A percentile compares a stretch with the other conserved stretches of the same genome.
Evolutionary conservation across 805 yeast species (phyloP).

Genomic region (Kodamaea jinghongensis): DNA sequence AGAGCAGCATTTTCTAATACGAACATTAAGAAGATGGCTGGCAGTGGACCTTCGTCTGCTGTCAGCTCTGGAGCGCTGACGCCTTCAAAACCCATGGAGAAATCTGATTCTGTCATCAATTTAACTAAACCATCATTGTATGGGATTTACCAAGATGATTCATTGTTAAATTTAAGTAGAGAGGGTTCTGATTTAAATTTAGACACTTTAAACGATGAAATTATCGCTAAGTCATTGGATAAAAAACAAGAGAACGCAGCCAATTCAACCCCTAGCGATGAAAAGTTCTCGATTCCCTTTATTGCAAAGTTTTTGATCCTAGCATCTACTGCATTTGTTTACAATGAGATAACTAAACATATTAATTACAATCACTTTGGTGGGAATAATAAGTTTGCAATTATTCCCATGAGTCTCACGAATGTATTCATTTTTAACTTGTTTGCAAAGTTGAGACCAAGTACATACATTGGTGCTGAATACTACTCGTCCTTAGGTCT

Average conservation of each 20-base stretch:
- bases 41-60: conserved; percentile 6
- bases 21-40: conserved; percentile 14
- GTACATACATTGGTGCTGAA: conserved; percentile 8
- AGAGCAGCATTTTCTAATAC: conserved; percentile 19
- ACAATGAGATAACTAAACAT: conserved; percentile 51
- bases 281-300: conserved; percentile 1
- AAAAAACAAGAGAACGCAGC: background rate
- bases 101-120: conserved; percentile 43
- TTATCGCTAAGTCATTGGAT: conserved; percentile 2
- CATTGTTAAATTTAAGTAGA: conserved; percentile 32
- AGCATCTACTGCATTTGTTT: conserved; percentile 46
- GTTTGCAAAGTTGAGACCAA: conserved; percentile 13
- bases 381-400: conserved; percentile 34
- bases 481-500: conserved; percentile 3
- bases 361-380: conserved; percentile 50
- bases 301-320: conserved; percentile 23
- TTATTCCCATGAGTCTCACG: conserved; percentile 13
- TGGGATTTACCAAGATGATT: conserved; percentile 48
- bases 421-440: conserved; percentile 14
- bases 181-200: conserved; percentile 13
- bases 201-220: conserved; percentile 11
- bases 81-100: conserved; percentile 22
- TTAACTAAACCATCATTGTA: conserved; percentile 52
- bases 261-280: background rate
- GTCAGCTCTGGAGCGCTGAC: conserved; percentile 20